Conservation (phyloP, 768 basidiomycete species). For the Chalciporus chontae region DNA sequence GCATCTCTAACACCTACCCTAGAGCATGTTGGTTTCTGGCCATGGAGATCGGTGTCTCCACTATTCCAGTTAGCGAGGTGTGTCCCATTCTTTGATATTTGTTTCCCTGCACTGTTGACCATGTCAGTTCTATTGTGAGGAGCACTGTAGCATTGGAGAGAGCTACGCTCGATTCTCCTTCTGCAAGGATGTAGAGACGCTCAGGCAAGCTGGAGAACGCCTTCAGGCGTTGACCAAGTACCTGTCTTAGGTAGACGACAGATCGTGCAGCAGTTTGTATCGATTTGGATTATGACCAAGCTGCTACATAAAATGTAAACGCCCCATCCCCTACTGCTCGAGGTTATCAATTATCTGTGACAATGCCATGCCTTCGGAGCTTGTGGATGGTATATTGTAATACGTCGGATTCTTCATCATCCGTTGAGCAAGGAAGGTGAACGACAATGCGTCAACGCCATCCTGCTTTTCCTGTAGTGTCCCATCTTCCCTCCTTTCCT, state of each 20-base stretch:
- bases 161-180: slow-evolving; percentile 87
- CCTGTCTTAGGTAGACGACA: slow-evolving; percentile 27
- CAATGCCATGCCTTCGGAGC: slow-evolving; percentile 49
- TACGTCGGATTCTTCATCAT: slow-evolving; percentile 78
- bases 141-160: slow-evolving; percentile 84
- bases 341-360: slow-evolving; percentile 67
- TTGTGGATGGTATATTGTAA: slow-evolving; percentile 55
- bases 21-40: slow-evolving; percentile 97
- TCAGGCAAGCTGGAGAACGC: slow-evolving; percentile 79
- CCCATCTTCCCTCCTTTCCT: slow-evolving; percentile 34
- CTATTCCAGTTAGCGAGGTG: slow-evolving; percentile 95
- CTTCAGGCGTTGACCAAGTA: slow-evolving; percentile 72
- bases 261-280: too few relatives aligned
- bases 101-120: slow-evolving; percentile 6
- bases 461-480: slow-evolving; percentile 55
- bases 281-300: too few relatives aligned
- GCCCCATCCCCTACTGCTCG: slow-evolving; percentile 10
- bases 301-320: too few relatives aligned
- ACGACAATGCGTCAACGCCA: slow-evolving; percentile 71
- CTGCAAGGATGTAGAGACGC: slow-evolving; percentile 91
- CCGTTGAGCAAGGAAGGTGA: slow-evolving; percentile 74
- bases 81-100: slow-evolving; percentile 16
- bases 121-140: slow-evolving; percentile 83
- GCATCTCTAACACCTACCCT: slow-evolving; percentile 10
- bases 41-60: slow-evolving; percentile 83